Evolutionary conservation across 768 basidiomycete genomes (phyloP), one percentile per base, ranked within the genome.

Genomic region (Boletus vinaceobasis): DNA sequence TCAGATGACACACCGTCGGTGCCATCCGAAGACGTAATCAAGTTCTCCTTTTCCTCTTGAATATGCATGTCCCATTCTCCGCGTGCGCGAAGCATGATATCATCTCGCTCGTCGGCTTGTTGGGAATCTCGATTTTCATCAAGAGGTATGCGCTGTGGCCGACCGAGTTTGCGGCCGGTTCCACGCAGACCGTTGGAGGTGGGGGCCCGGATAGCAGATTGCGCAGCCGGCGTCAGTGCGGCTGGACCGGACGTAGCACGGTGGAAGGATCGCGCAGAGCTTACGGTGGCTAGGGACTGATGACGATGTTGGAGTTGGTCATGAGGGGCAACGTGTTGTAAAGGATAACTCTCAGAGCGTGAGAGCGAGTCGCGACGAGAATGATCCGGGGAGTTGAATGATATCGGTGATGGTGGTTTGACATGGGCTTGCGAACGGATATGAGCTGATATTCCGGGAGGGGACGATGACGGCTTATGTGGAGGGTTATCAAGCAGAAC

Each of bases 221-320:
- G 69, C 2, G 71, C 56, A 11, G 61, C 70, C 15, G 63, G 71
- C 4, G 66, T 74, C 44, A 62, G 63, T 36, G 64, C 63, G 48
- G 77, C 73, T 10, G 87, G 82, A 29, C 81, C 84, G 10, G 88
- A 91, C 3, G 79, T 76, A 37, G 83, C 79, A 57, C 89, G 86
- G 57, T 83, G 80, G 62, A 90, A 85, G 7, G 82, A 81, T 47
- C 88, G 79, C 10, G 73, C 63, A 7, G 69, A 52, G 11, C 15
- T 57, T 50, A 57, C 48, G 27, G 62, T 63, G 15, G 64, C 43
- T 33, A 45, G 36, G 42, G 59, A 63, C 61, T 64, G 74, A 57
- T 53, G 62, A 60, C 51, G 73, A 55, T 63, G 66, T 57, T 40
- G 74, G 51, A 43, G 65, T 59, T 55, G 71, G 62, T 58, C 69